phyloP scores from a whole-genome alignment of 805 yeast genomes.

The Danielia reshetovae region DNA sequence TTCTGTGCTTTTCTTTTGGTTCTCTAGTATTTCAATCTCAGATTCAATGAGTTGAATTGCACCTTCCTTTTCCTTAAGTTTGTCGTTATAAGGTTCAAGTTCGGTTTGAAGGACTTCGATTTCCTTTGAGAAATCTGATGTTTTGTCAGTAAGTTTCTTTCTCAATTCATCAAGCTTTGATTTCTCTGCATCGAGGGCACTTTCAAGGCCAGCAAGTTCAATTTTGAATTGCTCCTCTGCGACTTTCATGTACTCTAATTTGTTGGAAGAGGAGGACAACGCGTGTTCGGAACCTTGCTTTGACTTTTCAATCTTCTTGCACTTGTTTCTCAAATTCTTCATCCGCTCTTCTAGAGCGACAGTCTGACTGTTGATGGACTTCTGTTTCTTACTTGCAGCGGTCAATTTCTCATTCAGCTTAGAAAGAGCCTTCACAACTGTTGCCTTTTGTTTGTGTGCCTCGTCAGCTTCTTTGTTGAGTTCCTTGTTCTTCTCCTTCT shows the following conservation, averaged over 20 bases:
- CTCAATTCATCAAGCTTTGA: slow-evolving; percentile 59
- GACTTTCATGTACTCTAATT: slow-evolving; percentile 41
- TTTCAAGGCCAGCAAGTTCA: slow-evolving; percentile 44
- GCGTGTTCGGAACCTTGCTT: slow-evolving; percentile 45
- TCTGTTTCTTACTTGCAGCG: slow-evolving; percentile 25
- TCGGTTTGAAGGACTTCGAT: slow-evolving; percentile 61
- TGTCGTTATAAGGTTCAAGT: slow-evolving; percentile 79
- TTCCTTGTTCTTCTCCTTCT: slow-evolving; percentile 38
- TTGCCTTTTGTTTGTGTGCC: slow-evolving; percentile 29
- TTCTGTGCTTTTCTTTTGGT: slow-evolving; percentile 40
- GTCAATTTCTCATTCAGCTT: slow-evolving; percentile 19
- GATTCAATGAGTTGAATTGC: slow-evolving; percentile 62
- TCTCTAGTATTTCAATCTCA: slow-evolving; percentile 55
- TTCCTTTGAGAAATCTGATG: slow-evolving; percentile 60
- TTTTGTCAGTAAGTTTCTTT: slow-evolving; percentile 64
- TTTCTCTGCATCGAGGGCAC: slow-evolving; percentile 50
- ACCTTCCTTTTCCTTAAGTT: slow-evolving; percentile 58
- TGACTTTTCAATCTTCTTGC: slow-evolving; percentile 54
- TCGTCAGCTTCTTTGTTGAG: slow-evolving; percentile 25
- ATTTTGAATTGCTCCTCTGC: slow-evolving; percentile 41
- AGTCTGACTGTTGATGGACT: slow-evolving; percentile 41
- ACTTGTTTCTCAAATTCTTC: slow-evolving; percentile 59
- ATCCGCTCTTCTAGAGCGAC: slow-evolving; percentile 74
- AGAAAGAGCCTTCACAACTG: slow-evolving; percentile 12
- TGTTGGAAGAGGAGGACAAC: slow-evolving; percentile 41